A percentile compares a stretch with the other conserved stretches of the same genome.
These are phyloP conservation scores for Claviceps sp. DNA, from an alignment of 2,329 filamentous ascomycete genomes.

Conservation along the genomic window DNA sequence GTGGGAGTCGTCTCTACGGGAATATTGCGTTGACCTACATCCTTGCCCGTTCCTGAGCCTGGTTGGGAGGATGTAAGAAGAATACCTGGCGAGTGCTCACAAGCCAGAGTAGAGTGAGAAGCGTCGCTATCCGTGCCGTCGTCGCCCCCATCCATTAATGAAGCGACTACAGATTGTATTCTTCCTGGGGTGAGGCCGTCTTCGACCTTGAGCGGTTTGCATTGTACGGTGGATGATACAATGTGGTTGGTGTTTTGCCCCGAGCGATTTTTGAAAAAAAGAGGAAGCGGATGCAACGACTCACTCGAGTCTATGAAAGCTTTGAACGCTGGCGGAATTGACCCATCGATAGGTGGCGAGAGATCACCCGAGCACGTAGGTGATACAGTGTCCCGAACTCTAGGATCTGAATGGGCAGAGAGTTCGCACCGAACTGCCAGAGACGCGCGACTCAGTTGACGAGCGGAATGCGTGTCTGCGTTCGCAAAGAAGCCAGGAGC, in stretches of 20 bases:
- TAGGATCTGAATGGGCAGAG: background rate
- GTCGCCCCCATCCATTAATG: background rate
- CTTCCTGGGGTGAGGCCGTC: background rate
- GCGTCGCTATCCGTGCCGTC: background rate
- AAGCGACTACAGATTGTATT: conserved; percentile 2
- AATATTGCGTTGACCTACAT: background rate
- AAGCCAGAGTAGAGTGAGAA: background rate
- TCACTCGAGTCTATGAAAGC: background rate
- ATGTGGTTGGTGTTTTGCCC: too few species aligned
- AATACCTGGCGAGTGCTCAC: background rate
- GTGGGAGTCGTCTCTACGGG: background rate
- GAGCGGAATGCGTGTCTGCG: background rate
- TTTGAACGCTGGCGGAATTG: background rate
- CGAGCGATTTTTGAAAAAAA: background rate
- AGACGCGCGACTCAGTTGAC: background rate
- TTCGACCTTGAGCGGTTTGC: background rate
- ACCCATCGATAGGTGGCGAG: background rate
- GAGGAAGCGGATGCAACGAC: background rate
- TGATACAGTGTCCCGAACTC: background rate
- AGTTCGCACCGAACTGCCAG: background rate
- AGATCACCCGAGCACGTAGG: background rate
- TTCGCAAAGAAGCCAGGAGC: background rate
- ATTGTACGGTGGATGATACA: background rate
- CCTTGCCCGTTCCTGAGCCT: background rate
- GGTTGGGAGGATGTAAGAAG: background rate